Percentiles rank a stretch among this genome's conserved stretches.
These are phyloP conservation scores for Allium sativum DNA, from an alignment of 106 monocot genomes.

Conservation along the genomic window DNA sequence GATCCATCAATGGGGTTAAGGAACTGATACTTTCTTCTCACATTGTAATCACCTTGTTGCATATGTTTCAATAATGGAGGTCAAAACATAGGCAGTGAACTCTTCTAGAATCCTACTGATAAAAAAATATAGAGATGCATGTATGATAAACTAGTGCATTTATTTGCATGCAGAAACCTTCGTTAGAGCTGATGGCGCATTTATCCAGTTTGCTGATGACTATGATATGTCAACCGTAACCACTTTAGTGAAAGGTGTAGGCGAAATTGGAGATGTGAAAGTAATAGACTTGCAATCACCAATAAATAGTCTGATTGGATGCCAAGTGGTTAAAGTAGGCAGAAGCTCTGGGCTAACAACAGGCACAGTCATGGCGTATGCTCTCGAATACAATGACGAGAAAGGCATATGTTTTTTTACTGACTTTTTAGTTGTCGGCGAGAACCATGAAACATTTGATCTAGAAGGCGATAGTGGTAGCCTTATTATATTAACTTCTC, in stretches of 20 bases:
- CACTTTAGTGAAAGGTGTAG: slow-evolving; percentile 74
- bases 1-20: too few species aligned
- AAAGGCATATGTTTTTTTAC: slow-evolving; percentile 94
- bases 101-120: too few species aligned
- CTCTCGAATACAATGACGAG: slow-evolving; percentile 92
- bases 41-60: too few species aligned
- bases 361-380: slow-evolving; percentile 90
- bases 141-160: too few species aligned
- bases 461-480: slow-evolving; percentile 97
- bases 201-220: slow-evolving; percentile 85
- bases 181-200: slow-evolving; percentile 96
- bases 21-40: too few species aligned
- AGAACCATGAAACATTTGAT: slow-evolving; percentile 91
- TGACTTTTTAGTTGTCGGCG: slow-evolving; percentile 90
- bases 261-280: slow-evolving; percentile 78
- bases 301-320: slow-evolving; percentile 70
- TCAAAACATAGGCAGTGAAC: too few species aligned
- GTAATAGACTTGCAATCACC: slow-evolving; percentile 78
- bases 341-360: slow-evolving; percentile 86
- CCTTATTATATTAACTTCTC: slow-evolving; percentile 68
- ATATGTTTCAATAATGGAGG: too few species aligned
- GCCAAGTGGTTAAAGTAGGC: slow-evolving; percentile 89
- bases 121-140: too few species aligned
- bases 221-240: slow-evolving; percentile 77
- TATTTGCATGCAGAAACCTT: slow-evolving; percentile 64